Evolutionary conservation across 768 basidiomycete genomes (phyloP).

Genomic region (Clitopilus passeckerianus): DNA sequence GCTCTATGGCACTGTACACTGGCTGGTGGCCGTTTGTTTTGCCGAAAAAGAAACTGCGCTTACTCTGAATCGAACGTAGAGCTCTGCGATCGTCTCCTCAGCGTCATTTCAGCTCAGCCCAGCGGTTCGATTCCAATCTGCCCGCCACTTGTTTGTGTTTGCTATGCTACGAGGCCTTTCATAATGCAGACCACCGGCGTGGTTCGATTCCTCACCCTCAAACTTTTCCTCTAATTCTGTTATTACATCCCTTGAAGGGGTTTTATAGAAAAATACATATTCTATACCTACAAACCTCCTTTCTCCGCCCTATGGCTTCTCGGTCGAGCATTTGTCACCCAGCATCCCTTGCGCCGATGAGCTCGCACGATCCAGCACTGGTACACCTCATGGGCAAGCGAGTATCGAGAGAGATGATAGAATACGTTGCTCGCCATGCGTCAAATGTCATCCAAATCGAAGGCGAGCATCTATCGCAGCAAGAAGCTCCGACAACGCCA

Average conservation of each 20-base stretch:
- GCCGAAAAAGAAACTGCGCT: not conserved
- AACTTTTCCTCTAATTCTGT: conserved; percentile 18
- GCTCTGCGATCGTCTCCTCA: not conserved
- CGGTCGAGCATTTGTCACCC: conserved; percentile 45
- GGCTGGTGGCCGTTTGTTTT: too few species aligned
- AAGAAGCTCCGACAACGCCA: conserved; percentile 60
- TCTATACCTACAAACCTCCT: conserved; percentile 22
- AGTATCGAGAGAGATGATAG: conserved; percentile 82
- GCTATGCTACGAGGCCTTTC: conserved; percentile 5
- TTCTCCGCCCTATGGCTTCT: conserved; percentile 21
- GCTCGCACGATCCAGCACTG: conserved; percentile 75
- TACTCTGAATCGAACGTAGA: not conserved
- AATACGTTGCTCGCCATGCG: conserved; percentile 77
- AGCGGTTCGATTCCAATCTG: not conserved
- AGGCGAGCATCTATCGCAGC: conserved; percentile 35
- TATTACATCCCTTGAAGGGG: conserved; percentile 38
- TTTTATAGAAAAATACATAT: conserved; percentile 24
- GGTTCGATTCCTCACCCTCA: conserved; percentile 9
- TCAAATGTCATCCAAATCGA: conserved; percentile 71
- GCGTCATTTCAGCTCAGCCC: not conserved
- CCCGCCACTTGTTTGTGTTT: conserved; percentile 16
- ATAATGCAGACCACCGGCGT: conserved; percentile 7
- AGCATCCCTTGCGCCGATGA: conserved; percentile 75
- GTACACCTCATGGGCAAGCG: conserved; percentile 72
- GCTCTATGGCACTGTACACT: too few species aligned